Evolutionary conservation across 176 grass and related monocot species (phyloP), one percentile per base, ranked within the genome.

Genomic region (Paspalum vaginatum): DNA sequence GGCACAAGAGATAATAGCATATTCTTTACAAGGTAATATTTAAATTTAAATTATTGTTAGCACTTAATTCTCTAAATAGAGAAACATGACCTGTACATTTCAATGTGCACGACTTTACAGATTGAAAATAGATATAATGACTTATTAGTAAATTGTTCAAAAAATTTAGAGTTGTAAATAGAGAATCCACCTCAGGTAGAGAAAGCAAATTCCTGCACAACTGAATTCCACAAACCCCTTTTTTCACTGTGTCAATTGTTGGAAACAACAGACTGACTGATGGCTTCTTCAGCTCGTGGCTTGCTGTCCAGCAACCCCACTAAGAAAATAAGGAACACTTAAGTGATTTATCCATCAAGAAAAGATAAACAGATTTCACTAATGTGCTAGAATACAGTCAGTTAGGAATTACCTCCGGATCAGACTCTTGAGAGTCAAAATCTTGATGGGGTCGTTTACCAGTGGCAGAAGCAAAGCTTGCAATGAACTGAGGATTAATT

Each of bases 281-380:
- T 79, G 94, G 82, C 17, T 85, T 89, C 61, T 84, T 94, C 55
- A 76, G 62, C 57, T 94, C 94, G 86, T 94, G 87, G 32, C 73
- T 70, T 38, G 68, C 79, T 47, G 84, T 94, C 94, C 94, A 94
- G 89, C 91, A 84, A 75, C 91, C 94, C 94, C 94, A 97, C 94
- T 97, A 80, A 25, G 20, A 88, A 81, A 84, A 81, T 70, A 65
- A 79, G 40, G 5, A 72, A 86, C 40, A 54, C 5, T 47, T 22
- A 12, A 59, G 44, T 59, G 62, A 50, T 45, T 53, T 45, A 70
- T 54, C 25, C 40, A 62, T 65, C 39, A 82, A 81, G 72, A 79
- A 74, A 67, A 43, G 17, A 38, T 61, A 66, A 65, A 57, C 68
- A 41, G 70, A 72, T 38, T 32, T 38, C 27, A 26, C 59, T 14